Evolutionary conservation across 306 rosid species (phyloP).

Genomic region (Vicia faba): DNA sequence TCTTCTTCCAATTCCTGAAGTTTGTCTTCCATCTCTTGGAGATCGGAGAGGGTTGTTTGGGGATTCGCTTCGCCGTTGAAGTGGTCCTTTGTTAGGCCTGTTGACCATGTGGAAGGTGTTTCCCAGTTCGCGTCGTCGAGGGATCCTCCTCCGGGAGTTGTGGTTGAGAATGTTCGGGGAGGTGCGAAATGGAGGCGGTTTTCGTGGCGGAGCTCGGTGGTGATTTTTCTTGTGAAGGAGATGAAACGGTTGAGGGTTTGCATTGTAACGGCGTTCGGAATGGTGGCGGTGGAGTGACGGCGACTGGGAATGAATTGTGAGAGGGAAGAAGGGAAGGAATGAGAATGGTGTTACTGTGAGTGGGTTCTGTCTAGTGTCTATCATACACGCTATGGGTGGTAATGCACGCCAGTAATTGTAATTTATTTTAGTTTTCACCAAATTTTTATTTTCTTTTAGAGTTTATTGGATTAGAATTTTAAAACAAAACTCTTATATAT

Average conservation of each 20-base stretch:
- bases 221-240: slow-evolving; percentile 23
- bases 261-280: slow-evolving; percentile 34
- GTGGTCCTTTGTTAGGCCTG: slow-evolving; percentile 72
- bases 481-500: too few relatives aligned
- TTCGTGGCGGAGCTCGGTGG: neutral
- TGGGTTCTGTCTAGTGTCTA: neutral
- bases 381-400: neutral
- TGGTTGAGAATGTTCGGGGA: slow-evolving; percentile 38
- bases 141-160: slow-evolving; percentile 41
- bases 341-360: slow-evolving; percentile 5
- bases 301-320: neutral
- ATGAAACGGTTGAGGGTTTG: slow-evolving; percentile 38
- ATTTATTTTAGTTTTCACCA: neutral
- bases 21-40: slow-evolving; percentile 64
- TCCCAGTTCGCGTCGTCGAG: slow-evolving; percentile 47
- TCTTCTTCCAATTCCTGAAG: slow-evolving; percentile 55
- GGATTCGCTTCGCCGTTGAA: slow-evolving; percentile 61
- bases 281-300: slow-evolving; percentile 8
- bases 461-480: too few relatives aligned
- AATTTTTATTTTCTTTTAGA: neutral
- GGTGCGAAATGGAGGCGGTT: slow-evolving; percentile 7
- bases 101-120: slow-evolving; percentile 66
- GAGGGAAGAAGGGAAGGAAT: neutral
- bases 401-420: neutral
- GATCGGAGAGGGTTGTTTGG: neutral